Percentiles rank a stretch among this genome's conserved stretches.
Evolutionary conservation across 805 yeast species (phyloP).

Genomic region (Kuraishia floccosa): DNA sequence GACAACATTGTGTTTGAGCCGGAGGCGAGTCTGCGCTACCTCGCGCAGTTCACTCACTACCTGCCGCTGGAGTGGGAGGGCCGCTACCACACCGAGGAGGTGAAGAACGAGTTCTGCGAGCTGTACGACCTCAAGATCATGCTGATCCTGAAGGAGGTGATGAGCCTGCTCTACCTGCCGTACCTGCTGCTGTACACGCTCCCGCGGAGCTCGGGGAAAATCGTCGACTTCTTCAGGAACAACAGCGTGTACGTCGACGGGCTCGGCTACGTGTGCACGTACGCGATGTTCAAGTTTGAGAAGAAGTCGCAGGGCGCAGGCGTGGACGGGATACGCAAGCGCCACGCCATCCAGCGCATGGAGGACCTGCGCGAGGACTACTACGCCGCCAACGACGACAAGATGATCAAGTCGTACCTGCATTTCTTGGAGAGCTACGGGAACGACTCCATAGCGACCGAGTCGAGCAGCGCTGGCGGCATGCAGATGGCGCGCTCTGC

Average conservation of each 20-base stretch:
- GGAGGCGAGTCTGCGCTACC: conserved; percentile 70
- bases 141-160: conserved; percentile 63
- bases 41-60: conserved; percentile 84
- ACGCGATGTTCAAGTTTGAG: conserved; percentile 84
- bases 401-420: conserved; percentile 86
- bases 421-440: conserved; percentile 83
- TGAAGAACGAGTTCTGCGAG: conserved; percentile 72
- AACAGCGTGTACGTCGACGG: conserved; percentile 89
- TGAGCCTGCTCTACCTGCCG: conserved; percentile 78
- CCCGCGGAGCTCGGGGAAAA: conserved; percentile 59
- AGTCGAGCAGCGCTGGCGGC: neutral
- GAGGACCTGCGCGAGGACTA: conserved; percentile 25
- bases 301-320: too few relatives aligned
- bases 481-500: too few relatives aligned
- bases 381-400: conserved; percentile 54
- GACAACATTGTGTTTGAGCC: conserved; percentile 78
- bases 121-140: conserved; percentile 66
- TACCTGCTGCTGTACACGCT: conserved; percentile 80
- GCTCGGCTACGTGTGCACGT: conserved; percentile 86
- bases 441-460: conserved; percentile 12
- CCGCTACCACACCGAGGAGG: conserved; percentile 71
- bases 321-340: conserved; percentile 5
- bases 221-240: conserved; percentile 87
- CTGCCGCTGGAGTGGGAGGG: conserved; percentile 84
- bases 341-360: conserved; percentile 7